Conservation (phyloP, 1,284 basidiomycete genomes). For the Irpex lacteus region DNA sequence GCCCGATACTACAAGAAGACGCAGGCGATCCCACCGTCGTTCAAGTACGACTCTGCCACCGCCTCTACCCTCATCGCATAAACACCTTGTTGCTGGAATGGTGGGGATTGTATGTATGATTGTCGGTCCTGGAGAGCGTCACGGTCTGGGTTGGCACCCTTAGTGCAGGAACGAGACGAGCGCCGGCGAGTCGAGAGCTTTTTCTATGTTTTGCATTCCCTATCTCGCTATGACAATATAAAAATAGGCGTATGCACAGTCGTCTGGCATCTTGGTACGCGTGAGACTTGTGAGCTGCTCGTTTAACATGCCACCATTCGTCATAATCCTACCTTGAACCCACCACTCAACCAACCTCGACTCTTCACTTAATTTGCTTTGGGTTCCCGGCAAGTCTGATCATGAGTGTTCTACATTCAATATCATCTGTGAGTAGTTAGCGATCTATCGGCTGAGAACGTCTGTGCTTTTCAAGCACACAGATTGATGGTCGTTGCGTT, state of each 20-base stretch:
- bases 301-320: too few species aligned
- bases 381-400: too few species aligned
- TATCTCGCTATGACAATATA: constrained; percentile 16
- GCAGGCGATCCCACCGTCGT: constrained; percentile 95
- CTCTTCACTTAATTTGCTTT: too few species aligned
- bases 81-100: constrained; percentile 19
- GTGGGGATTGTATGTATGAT: constrained; percentile 14
- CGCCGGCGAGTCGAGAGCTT: constrained; percentile 8
- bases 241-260: constrained; percentile 15
- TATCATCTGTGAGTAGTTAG: too few species aligned
- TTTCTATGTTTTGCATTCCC: constrained; percentile 13
- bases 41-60: constrained; percentile 96
- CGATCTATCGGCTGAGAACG: too few species aligned
- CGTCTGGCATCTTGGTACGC: not conserved
- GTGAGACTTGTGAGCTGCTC: not conserved
- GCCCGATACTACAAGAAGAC: constrained; percentile 97
- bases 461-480: too few species aligned
- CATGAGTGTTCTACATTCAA: too few species aligned
- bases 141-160: constrained; percentile 1
- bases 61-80: constrained; percentile 84
- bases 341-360: too few species aligned
- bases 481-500: too few species aligned
- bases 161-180: not conserved
- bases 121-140: constrained; percentile 13
- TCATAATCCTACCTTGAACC: too few species aligned